Base-by-base conservation (phyloP, 1,284 basidiomycete genomes). In the Microbotryum saponariae region DNA sequence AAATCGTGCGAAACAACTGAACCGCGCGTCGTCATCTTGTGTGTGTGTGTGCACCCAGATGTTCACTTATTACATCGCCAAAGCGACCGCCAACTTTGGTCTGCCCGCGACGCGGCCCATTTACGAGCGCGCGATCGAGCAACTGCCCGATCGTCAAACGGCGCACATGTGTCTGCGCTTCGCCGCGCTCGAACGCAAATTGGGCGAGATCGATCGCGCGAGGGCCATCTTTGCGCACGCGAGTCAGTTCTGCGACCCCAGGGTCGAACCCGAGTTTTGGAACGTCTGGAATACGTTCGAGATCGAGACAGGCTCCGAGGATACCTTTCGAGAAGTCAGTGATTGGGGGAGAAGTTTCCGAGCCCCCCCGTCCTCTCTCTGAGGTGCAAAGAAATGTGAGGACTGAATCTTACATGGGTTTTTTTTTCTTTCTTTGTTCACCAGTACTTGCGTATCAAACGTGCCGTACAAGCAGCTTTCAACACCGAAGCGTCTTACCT, bases 131-230 rank as follows among this genome's bases (percentile, higher is more conserved):
- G 94, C 96, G n/a, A 81, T 99, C 67, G 92, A 97, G 78, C 81
- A 85, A 37, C 82, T 99, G 16, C 92, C 94, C 2, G 89, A 97
- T 77, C 82, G 82, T 58, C 89, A 97, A 77, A 96, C 96, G 1
- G 91, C 93, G n/a, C 86, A 91, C 74, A 96, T 98, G 89, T 97
- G 92, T 76, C 79, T 96, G 48, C 88, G 92, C 50, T 99, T 97
- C 75, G 96, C 96, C 8, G 83, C 85, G 52, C 85, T 99, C 73
- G 96, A 99, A 77, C 86, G 93, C 71, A 98, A 99, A 77, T 83
- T 99, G 45, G 96, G 96, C 64, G 96, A 99, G 78, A 96, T 98
- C 75, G 96, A 99, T 78, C 84, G 96, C 46, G 96, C 94, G 8
- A 84, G 96, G 58, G 88, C 92, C 0, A 89, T 98, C 71, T 98